A percentile compares a stretch with the other conserved stretches of the same genome.
Conservation (phyloP, 2,329 filamentous ascomycete genomes). For the Curvularia verruculosa region DNA sequence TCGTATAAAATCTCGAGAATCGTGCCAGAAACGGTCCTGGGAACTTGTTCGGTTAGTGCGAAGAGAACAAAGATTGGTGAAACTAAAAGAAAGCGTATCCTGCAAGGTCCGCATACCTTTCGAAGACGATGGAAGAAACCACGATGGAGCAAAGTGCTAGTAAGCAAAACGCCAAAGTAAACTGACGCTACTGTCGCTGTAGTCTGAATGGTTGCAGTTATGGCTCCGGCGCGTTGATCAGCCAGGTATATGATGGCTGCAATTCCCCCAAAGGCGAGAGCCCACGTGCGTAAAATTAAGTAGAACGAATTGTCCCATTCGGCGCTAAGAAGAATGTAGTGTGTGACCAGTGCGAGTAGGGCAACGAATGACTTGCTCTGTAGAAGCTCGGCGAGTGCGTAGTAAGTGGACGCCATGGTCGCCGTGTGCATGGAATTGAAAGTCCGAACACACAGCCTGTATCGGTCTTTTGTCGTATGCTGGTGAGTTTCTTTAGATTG, state of each 20-base stretch:
- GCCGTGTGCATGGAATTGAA: not conserved
- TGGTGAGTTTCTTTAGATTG: not conserved
- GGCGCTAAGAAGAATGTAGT: constrained; percentile 28
- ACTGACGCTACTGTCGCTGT: constrained; percentile 19
- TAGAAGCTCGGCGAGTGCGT: constrained; percentile 16
- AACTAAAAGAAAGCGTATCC: not conserved
- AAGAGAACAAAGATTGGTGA: not conserved
- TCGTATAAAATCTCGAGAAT: constrained; percentile 49
- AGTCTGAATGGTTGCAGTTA: constrained; percentile 16
- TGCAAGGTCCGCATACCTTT: constrained; percentile 24
- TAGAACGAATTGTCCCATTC: constrained; percentile 35
- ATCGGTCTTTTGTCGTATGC: not conserved
- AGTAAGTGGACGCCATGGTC: not conserved
- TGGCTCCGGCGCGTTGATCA: constrained; percentile 15
- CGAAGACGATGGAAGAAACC: constrained; percentile 50
- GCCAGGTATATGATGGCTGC: constrained; percentile 25
- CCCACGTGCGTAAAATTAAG: constrained; percentile 22
- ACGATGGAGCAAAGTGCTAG: constrained; percentile 51
- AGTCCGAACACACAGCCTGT: too few species aligned
- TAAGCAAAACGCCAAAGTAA: constrained; percentile 31
- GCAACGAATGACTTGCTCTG: constrained; percentile 29
- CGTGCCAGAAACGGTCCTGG: constrained; percentile 48
- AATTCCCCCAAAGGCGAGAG: constrained; percentile 23
- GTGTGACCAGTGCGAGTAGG: constrained; percentile 31
- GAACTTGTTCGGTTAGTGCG: constrained; percentile 28